A percentile compares a stretch with the other conserved stretches of the same genome.
These are phyloP conservation scores for Obba rivulosa DNA, from an alignment of 768 basidiomycete species.

Conservation along the genomic window DNA sequence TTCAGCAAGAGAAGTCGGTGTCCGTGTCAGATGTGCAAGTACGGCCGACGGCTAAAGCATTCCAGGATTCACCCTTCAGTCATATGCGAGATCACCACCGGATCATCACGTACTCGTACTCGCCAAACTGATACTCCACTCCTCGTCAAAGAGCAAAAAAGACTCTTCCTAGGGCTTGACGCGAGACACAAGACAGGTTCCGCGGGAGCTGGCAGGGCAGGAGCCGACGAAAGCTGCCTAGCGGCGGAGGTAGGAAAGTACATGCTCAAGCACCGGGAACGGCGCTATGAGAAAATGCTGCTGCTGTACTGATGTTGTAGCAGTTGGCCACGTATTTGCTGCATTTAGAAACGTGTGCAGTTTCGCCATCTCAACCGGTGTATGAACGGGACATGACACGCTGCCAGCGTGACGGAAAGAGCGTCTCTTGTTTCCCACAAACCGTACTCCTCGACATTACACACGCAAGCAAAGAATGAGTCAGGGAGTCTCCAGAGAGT, in stretches of 20 bases:
- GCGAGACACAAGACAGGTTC: slow-evolving; percentile 55
- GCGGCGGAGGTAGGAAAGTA: slow-evolving; percentile 85
- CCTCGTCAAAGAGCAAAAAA: slow-evolving; percentile 73
- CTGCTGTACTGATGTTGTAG: no score
- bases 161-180: slow-evolving; percentile 67
- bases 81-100: slow-evolving; percentile 1
- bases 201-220: slow-evolving; percentile 67
- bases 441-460: no score
- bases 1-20: slow-evolving; percentile 67
- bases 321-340: no score
- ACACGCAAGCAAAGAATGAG: no score
- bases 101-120: slow-evolving; percentile 54
- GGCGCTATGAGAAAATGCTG: no score
- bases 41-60: slow-evolving; percentile 60
- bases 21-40: slow-evolving; percentile 69
- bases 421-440: no score
- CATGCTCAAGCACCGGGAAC: slow-evolving; percentile 35
- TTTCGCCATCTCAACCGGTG: no score
- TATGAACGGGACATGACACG: no score
- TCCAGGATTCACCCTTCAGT: no score
- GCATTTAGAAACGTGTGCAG: no score
- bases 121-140: slow-evolving; percentile 76
- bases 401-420: no score
- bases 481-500: no score
- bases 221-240: slow-evolving; percentile 62